Conservation (phyloP, 2,329 filamentous ascomycete genomes). For the Shiraia sp. region DNA sequence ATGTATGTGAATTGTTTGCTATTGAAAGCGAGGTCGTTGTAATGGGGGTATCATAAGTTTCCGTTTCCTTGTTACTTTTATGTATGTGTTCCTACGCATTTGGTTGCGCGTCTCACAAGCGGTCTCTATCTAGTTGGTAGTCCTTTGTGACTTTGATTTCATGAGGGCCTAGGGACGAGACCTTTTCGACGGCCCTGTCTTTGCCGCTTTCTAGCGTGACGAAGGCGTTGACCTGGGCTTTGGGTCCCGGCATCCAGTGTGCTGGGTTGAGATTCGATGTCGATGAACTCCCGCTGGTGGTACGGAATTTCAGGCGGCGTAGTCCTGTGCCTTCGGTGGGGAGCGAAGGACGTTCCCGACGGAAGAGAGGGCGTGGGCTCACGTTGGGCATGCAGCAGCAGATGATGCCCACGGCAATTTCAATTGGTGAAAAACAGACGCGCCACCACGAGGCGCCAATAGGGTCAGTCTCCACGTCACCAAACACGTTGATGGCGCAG, state of each 20-base stretch:
- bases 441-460: slow-evolving; percentile 25
- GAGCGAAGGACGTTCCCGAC: slow-evolving; percentile 7
- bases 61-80: too few species aligned
- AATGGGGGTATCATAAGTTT: too few species aligned
- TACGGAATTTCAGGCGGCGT: slow-evolving; percentile 18
- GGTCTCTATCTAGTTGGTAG: slow-evolving; percentile 17
- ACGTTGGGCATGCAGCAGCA: slow-evolving; percentile 24
- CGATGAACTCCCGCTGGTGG: slow-evolving; percentile 18
- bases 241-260: slow-evolving; percentile 15
- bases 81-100: too few species aligned
- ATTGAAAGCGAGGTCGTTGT: too few species aligned
- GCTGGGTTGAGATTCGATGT: slow-evolving; percentile 20
- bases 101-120: too few species aligned
- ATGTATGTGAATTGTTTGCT: not conserved
- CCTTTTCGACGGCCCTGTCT: slow-evolving; percentile 11
- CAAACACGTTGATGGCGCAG: slow-evolving; percentile 21
- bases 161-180: slow-evolving; percentile 12
- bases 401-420: slow-evolving; percentile 23
- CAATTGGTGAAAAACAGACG: slow-evolving; percentile 23
- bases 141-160: slow-evolving; percentile 25
- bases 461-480: slow-evolving; percentile 13
- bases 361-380: slow-evolving; percentile 12
- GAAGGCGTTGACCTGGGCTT: slow-evolving; percentile 18
- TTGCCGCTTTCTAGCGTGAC: slow-evolving; percentile 19
- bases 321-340: slow-evolving; percentile 15